A percentile compares a stretch with the other conserved stretches of the same genome.
Evolutionary conservation across 352 stramenopile genomes (phyloP).

Genomic region (Globisporangium iwayamae): DNA sequence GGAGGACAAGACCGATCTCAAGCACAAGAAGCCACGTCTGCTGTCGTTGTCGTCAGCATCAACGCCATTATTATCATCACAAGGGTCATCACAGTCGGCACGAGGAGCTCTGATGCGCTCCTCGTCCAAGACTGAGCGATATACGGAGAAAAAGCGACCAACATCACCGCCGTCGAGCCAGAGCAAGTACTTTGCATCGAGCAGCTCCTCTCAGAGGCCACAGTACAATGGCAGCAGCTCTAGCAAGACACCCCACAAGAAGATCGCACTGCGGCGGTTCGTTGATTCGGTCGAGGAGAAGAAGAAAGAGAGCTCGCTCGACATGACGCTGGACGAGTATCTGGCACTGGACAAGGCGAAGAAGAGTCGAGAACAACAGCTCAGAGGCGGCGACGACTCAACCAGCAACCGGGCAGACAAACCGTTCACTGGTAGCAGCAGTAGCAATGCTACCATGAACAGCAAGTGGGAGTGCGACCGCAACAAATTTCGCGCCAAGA

Average conservation of each 20-base stretch:
- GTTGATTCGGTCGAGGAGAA: slow-evolving; percentile 25
- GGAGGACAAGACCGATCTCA: not conserved
- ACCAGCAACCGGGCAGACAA: not conserved
- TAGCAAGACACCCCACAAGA: not conserved
- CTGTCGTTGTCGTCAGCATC: not conserved
- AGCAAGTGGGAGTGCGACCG: slow-evolving; percentile 21
- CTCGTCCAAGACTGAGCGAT: not conserved
- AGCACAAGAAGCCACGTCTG: slow-evolving; percentile 11
- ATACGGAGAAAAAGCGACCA: not conserved
- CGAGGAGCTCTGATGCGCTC: not conserved
- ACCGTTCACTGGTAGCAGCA: not conserved
- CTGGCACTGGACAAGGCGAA: slow-evolving; percentile 27
- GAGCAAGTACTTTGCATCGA: slow-evolving; percentile 10
- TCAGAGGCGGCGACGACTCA: not conserved
- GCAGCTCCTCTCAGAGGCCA: not conserved
- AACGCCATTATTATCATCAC: not conserved
- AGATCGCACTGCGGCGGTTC: slow-evolving; percentile 18
- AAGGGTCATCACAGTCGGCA: not conserved
- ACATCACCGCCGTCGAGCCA: not conserved
- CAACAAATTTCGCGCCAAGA: slow-evolving; percentile 17
- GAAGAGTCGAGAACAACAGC: slow-evolving; percentile 9
- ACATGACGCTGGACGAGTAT: slow-evolving; percentile 27
- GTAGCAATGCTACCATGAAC: not conserved
- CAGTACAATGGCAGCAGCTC: not conserved
- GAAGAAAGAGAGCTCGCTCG: slow-evolving; percentile 17